Evolutionary conservation across 305 asterid genomes (phyloP).

Genomic region (Solanum aculeatissimum): DNA sequence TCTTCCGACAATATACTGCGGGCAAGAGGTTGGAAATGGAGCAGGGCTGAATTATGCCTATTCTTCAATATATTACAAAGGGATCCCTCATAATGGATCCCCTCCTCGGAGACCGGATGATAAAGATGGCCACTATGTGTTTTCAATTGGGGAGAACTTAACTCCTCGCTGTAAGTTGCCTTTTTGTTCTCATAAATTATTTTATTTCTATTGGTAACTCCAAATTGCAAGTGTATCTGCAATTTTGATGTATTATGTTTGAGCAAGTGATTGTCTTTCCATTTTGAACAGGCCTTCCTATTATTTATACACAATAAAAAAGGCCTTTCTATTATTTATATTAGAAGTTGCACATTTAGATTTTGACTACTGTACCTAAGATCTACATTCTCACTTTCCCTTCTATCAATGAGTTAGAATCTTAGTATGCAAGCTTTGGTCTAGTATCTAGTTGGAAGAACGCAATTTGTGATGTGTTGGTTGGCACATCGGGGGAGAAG

Average conservation of each 20-base stretch:
- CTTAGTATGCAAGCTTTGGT: background rate
- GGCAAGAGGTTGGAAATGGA: conserved; percentile 42
- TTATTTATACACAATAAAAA: background rate
- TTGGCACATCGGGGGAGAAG: background rate
- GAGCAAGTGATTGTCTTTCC: background rate
- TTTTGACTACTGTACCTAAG: background rate
- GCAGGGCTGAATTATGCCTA: conserved; percentile 45
- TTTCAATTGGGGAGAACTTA: conserved; percentile 66
- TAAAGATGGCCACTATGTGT: conserved; percentile 77
- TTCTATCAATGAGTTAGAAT: background rate
- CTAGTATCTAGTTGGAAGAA: background rate
- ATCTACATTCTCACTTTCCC: background rate
- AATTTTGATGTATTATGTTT: background rate
- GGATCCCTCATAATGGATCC: conserved; percentile 53
- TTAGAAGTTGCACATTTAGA: background rate
- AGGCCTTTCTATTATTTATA: background rate
- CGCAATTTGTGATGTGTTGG: background rate
- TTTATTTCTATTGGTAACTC: background rate
- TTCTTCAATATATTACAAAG: conserved; percentile 69
- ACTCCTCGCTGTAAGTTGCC: conserved; percentile 77
- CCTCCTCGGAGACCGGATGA: conserved; percentile 86
- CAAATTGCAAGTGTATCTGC: background rate
- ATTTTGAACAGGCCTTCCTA: background rate
- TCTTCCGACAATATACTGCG: conserved; percentile 50
- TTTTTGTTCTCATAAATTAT: background rate